These are phyloP conservation scores for Trichoderma simmonsii DNA, from an alignment of 2,329 filamentous ascomycete genomes.

Conservation along the genomic window DNA sequence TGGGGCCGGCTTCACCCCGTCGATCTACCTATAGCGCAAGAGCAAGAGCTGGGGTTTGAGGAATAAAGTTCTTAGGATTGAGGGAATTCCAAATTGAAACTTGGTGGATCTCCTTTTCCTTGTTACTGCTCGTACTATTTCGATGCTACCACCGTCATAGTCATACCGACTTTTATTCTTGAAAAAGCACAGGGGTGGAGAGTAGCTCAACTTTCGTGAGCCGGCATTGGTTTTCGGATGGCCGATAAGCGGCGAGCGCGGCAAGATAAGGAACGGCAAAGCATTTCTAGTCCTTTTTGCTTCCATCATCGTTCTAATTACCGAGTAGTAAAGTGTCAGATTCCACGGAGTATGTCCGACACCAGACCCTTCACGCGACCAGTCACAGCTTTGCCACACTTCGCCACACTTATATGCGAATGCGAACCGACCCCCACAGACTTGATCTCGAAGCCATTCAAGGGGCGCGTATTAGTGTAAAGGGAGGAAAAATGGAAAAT, in stretches of 20 bases:
- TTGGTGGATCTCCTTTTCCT: too few species aligned
- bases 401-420: neutral
- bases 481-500: too few species aligned
- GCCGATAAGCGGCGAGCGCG: neutral
- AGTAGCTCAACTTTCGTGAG: neutral
- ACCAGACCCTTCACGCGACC: neutral
- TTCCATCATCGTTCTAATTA: neutral
- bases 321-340: neutral
- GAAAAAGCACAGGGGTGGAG: neutral
- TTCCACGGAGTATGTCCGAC: neutral
- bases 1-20: neutral
- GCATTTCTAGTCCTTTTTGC: neutral
- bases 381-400: neutral
- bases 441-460: neutral
- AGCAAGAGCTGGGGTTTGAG: neutral
- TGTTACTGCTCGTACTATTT: neutral
- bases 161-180: neutral
- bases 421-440: neutral
- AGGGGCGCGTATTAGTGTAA: neutral
- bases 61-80: neutral
- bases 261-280: neutral
- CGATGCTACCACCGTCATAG: neutral
- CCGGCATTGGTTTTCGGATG: neutral
- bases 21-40: neutral
- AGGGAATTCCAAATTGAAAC: neutral